These are phyloP conservation scores for Microcos paniculata DNA, from an alignment of 345 rosid genomes.

Conservation along the genomic window DNA sequence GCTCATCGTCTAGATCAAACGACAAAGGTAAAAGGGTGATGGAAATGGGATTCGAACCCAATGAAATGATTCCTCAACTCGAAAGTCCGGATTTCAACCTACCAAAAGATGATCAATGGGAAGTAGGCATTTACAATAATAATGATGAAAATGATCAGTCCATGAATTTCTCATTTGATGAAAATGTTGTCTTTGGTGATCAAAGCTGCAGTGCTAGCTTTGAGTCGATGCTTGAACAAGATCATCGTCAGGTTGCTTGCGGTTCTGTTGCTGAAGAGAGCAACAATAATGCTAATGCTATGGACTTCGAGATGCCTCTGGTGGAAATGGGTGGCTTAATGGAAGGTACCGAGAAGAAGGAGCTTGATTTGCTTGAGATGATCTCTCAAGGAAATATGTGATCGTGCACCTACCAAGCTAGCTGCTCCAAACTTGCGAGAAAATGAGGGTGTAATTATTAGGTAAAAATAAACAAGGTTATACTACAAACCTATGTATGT, in stretches of 20 bases:
- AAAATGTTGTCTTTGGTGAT: neutral
- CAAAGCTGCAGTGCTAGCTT: slow-evolving; percentile 18
- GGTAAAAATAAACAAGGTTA: too few relatives aligned
- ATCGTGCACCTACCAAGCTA: neutral
- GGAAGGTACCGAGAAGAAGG: slow-evolving; percentile 17
- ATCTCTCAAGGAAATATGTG: slow-evolving; percentile 21
- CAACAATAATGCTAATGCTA: neutral
- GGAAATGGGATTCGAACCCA: neutral
- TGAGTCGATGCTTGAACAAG: slow-evolving; percentile 21
- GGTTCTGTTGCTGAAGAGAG: slow-evolving; percentile 20
- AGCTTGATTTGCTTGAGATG: slow-evolving; percentile 46
- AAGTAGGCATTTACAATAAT: neutral
- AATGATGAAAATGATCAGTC: neutral
- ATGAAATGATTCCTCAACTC: neutral
- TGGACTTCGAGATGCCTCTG: slow-evolving; percentile 18
- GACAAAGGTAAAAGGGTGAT: neutral
- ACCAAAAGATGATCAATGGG: neutral
- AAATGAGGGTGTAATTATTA: neutral
- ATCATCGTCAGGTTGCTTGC: neutral
- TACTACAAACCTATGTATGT: neutral
- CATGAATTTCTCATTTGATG: neutral
- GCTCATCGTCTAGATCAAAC: too few relatives aligned
- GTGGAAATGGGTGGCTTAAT: slow-evolving; percentile 13
- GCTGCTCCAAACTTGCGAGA: neutral
- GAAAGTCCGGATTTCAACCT: neutral